Conservation (phyloP, 768 basidiomycete genomes). For the Mycena polygramma region DNA sequence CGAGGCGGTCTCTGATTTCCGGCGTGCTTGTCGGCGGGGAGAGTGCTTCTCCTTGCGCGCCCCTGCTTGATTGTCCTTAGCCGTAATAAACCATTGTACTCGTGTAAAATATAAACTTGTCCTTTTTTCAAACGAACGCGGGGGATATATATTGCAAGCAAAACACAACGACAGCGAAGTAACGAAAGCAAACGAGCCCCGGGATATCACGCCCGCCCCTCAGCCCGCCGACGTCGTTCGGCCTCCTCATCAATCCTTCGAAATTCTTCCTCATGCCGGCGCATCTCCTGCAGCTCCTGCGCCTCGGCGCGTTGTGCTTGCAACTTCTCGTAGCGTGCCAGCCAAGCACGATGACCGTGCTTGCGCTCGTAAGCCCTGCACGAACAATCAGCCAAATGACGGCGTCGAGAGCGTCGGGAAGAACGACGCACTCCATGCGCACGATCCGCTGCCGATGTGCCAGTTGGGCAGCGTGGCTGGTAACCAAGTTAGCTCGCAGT, state of each 20-base stretch:
- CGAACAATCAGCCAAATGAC: not conserved
- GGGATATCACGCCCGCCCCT: no score
- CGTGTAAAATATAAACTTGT: no score
- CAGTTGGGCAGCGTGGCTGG: not conserved
- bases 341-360: not conserved
- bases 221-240: no score
- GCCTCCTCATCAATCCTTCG: no score
- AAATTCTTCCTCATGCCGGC: not conserved
- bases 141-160: no score
- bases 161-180: no score
- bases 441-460: not conserved
- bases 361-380: constrained; percentile 1
- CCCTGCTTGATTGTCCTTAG: not conserved
- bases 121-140: no score
- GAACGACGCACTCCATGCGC: not conserved
- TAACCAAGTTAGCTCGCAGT: no score
- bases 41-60: not conserved
- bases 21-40: not conserved
- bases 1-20: not conserved
- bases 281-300: not conserved
- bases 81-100: no score
- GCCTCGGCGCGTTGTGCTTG: not conserved
- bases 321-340: not conserved
- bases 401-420: no score
- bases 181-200: no score